phyloP scores from a whole-genome alignment of 139 green algal species.

The Chlamydomonas eustigma region DNA sequence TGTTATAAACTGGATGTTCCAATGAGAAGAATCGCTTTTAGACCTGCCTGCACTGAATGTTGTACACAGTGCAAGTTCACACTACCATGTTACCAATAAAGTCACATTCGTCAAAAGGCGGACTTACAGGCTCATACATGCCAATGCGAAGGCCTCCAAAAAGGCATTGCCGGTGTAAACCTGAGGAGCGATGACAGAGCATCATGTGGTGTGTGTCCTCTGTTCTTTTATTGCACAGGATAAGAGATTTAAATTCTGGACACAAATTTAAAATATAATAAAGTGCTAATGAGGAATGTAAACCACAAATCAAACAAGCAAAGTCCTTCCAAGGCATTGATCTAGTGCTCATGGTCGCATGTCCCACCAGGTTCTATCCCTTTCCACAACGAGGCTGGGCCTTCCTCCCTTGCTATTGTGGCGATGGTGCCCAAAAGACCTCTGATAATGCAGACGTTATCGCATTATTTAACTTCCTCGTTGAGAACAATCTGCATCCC shows the following conservation, averaged over 20 bases:
- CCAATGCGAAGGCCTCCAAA: constrained; percentile 96
- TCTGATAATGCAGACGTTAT: constrained; percentile 54
- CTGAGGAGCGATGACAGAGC: too few species aligned
- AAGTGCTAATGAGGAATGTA: too few species aligned
- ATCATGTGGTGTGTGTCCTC: too few species aligned
- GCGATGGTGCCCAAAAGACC: constrained; percentile 87
- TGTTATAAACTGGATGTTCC: constrained; percentile 2
- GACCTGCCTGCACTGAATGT: too few species aligned
- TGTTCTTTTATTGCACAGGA: too few species aligned
- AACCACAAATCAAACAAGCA: too few species aligned
- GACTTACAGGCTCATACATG: constrained; percentile 91
- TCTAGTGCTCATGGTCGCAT: too few species aligned
- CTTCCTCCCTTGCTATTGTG: constrained; percentile 91
- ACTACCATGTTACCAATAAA: not conserved
- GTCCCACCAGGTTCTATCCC: constrained; percentile 81
- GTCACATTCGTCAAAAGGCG: not conserved
- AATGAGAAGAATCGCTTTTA: too few species aligned
- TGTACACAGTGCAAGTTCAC: not conserved
- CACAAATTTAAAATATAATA: too few species aligned
- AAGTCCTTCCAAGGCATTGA: too few species aligned
- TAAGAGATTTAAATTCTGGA: too few species aligned
- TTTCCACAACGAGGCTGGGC: constrained; percentile 85
- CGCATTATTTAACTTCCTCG: constrained; percentile 49
- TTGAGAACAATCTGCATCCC: constrained; percentile 96
- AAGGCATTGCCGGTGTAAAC: constrained; percentile 93